A percentile compares a stretch with the other conserved stretches of the same genome.
Evolutionary conservation across 2,329 filamentous ascomycete genomes (phyloP).

Genomic region (Cadophora malorum): DNA sequence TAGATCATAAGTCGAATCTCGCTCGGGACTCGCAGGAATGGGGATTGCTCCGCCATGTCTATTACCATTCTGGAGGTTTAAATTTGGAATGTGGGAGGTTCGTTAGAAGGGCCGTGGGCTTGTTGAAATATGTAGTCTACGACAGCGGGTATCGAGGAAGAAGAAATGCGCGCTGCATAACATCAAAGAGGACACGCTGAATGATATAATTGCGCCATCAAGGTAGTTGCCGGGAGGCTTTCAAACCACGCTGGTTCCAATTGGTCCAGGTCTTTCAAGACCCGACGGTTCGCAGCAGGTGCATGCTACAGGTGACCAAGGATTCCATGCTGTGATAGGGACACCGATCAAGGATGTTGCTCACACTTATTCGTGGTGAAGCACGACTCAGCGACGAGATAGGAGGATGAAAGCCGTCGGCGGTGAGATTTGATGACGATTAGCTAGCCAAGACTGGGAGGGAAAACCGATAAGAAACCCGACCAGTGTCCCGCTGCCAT

Average conservation of each 20-base stretch:
- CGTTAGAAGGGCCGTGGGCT: not conserved
- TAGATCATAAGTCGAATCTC: conserved; percentile 43
- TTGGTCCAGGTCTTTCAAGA: not conserved
- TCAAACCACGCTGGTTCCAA: conserved; percentile 1
- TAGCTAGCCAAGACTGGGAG: conserved; percentile 12
- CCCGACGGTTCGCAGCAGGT: conserved; percentile 11
- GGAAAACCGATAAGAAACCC: conserved; percentile 21
- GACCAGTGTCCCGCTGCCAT: conserved; percentile 1
- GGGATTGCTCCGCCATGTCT: conserved; percentile 16
- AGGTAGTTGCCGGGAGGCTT: conserved; percentile 7
- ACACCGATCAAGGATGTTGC: conserved; percentile 5
- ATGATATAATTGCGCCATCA: conserved; percentile 17
- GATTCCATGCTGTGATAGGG: conserved; percentile 23
- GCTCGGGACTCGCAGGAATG: conserved; percentile 38
- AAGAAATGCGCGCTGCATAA: not conserved
- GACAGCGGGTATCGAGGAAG: not conserved
- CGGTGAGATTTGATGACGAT: conserved; percentile 27
- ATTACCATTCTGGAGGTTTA: conserved; percentile 27
- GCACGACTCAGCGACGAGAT: conserved; percentile 21
- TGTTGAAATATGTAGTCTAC: too few species aligned
- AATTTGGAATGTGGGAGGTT: not conserved
- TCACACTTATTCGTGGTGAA: not conserved
- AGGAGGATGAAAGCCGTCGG: conserved; percentile 15
- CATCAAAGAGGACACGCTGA: not conserved
- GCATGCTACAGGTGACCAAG: conserved; percentile 17